A percentile compares a stretch with the other conserved stretches of the same genome.
phyloP scores from a whole-genome alignment of 2,329 filamentous ascomycete species.

The Sporothrix pseudoabietina region DNA sequence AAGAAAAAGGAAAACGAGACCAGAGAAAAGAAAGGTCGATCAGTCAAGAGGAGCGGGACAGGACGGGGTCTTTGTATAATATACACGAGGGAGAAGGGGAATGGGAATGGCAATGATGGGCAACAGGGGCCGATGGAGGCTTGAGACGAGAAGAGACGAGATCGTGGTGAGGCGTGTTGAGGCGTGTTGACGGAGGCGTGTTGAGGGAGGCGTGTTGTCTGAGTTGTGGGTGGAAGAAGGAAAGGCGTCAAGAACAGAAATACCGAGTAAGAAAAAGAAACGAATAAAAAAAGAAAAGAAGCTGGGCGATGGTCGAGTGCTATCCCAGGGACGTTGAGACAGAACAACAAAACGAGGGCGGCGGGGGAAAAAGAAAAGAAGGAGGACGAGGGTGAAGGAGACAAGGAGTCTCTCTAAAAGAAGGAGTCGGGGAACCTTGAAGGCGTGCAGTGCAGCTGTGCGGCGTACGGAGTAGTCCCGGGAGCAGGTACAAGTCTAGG shows the following conservation, averaged over 20 bases:
- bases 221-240: background rate
- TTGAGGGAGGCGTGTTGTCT: background rate
- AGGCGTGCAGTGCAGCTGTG: background rate
- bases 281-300: background rate
- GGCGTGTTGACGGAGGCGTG: background rate
- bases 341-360: constrained; percentile 10
- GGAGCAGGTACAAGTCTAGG: background rate
- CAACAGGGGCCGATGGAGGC: background rate
- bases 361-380: background rate
- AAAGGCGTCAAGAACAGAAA: background rate
- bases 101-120: background rate
- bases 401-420: background rate
- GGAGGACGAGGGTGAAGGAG: background rate
- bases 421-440: background rate
- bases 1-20: background rate
- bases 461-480: background rate
- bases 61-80: constrained; percentile 5
- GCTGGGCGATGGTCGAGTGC: no score
- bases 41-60: background rate
- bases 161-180: background rate
- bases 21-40: background rate
- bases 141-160: background rate
- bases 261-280: background rate
- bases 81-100: constrained; percentile 6
- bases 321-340: constrained; percentile 5